Evolutionary conservation across 805 yeast species (phyloP).

Genomic region (Cyberlindnera mrakii): DNA sequence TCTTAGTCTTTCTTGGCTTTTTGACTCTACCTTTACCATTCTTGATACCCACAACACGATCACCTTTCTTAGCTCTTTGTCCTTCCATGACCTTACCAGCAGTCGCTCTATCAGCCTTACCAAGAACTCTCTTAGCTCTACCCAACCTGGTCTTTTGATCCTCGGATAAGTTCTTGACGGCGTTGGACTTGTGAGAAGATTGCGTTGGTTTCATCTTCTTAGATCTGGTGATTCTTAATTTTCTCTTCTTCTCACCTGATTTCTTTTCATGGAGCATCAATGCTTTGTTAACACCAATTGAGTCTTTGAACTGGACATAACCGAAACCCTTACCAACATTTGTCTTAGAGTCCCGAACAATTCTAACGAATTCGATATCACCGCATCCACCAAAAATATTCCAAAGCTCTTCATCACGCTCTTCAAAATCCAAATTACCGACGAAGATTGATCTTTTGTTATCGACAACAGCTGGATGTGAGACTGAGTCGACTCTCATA

Average conservation of each 20-base stretch:
- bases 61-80: slow-evolving; percentile 68
- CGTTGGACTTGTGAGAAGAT: slow-evolving; percentile 4
- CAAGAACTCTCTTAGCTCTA: slow-evolving; percentile 68
- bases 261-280: slow-evolving; percentile 69
- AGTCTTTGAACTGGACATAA: slow-evolving; percentile 81
- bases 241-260: slow-evolving; percentile 42
- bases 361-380: slow-evolving; percentile 80
- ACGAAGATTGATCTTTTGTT: slow-evolving; percentile 81
- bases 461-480: slow-evolving; percentile 85
- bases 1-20: slow-evolving; percentile 41
- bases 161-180: slow-evolving; percentile 42
- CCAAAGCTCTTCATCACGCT: slow-evolving; percentile 86
- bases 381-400: slow-evolving; percentile 63
- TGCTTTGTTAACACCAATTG: slow-evolving; percentile 73
- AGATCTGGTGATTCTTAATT: slow-evolving; percentile 72
- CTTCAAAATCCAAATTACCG: slow-evolving; percentile 92
- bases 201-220: slow-evolving; percentile 29
- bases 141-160: slow-evolving; percentile 74
- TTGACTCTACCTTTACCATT: slow-evolving; percentile 45
- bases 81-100: slow-evolving; percentile 68
- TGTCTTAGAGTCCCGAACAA: slow-evolving; percentile 87
- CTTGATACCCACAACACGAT: slow-evolving; percentile 51
- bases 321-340: slow-evolving; percentile 98
- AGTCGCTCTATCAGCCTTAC: slow-evolving; percentile 72
- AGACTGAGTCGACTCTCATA: slow-evolving; percentile 85